phyloP scores from a whole-genome alignment of 306 rosid genomes.

The Hylodesmum podocarpum region DNA sequence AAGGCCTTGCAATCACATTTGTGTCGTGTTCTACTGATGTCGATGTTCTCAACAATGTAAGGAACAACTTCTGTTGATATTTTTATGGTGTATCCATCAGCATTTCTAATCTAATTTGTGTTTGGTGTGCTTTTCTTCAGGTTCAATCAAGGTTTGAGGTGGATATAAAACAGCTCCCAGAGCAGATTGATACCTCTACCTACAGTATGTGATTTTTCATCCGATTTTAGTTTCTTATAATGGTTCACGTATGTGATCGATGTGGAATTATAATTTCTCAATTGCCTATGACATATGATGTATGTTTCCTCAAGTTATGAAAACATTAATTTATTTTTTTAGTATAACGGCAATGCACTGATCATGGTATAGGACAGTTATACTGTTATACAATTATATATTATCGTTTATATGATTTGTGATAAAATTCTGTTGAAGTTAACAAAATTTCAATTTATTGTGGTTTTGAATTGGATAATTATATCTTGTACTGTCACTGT shows the following conservation, averaged over 20 bases:
- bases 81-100: not conserved
- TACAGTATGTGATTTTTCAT: slow-evolving; percentile 64
- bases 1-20: slow-evolving; percentile 97
- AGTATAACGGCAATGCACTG: too few species aligned
- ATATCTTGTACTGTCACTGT: too few species aligned
- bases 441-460: too few species aligned
- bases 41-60: slow-evolving; percentile 93
- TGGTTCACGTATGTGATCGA: not conserved
- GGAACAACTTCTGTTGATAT: not conserved
- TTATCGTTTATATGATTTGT: too few species aligned
- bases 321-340: not conserved
- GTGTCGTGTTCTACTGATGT: slow-evolving; percentile 89
- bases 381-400: too few species aligned
- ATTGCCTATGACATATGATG: not conserved
- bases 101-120: slow-evolving; percentile 19
- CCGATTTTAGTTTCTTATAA: not conserved
- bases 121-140: slow-evolving; percentile 47
- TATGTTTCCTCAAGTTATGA: not conserved
- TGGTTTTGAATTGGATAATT: too few species aligned
- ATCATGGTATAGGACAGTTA: too few species aligned
- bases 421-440: too few species aligned
- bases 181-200: slow-evolving; percentile 95
- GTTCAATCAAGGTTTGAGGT: slow-evolving; percentile 99
- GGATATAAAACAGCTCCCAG: slow-evolving; percentile 96
- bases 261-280: not conserved